Conservation (phyloP, 176 grass and related monocot species). For the Aegilops umbellulata region DNA sequence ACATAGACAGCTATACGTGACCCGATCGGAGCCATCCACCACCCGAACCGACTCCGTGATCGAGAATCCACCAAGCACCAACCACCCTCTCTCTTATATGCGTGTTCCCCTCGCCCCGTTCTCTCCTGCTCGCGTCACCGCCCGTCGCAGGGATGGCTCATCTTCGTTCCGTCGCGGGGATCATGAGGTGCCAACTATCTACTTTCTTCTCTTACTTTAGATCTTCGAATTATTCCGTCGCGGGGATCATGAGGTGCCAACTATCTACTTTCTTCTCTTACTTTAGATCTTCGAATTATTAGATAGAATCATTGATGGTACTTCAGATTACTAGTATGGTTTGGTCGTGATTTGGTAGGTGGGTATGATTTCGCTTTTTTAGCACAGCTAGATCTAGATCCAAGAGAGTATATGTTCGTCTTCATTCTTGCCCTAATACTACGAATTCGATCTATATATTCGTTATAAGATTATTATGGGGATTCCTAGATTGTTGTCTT, state of each 20-base stretch:
- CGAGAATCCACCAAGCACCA: neutral
- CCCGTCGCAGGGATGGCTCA: neutral
- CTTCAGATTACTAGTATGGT: neutral
- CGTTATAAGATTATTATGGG: no score
- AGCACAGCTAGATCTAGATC: neutral
- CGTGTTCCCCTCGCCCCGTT: neutral
- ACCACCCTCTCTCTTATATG: neutral
- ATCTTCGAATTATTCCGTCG: no score
- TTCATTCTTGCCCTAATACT: no score
- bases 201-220: neutral
- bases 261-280: neutral
- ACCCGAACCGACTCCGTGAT: neutral
- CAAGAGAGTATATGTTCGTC: no score
- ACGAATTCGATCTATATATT: neutral
- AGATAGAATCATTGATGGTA: no score
- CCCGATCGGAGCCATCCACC: constrained; percentile 2
- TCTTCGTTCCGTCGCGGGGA: neutral
- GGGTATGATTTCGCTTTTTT: neutral
- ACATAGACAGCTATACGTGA: neutral
- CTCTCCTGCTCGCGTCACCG: neutral
- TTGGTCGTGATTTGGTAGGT: neutral
- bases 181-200: neutral
- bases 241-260: neutral
- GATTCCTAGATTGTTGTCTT: no score
- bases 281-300: neutral